Conservation (phyloP, 2,329 filamentous ascomycete species). For the Alternaria incomplexa region DNA sequence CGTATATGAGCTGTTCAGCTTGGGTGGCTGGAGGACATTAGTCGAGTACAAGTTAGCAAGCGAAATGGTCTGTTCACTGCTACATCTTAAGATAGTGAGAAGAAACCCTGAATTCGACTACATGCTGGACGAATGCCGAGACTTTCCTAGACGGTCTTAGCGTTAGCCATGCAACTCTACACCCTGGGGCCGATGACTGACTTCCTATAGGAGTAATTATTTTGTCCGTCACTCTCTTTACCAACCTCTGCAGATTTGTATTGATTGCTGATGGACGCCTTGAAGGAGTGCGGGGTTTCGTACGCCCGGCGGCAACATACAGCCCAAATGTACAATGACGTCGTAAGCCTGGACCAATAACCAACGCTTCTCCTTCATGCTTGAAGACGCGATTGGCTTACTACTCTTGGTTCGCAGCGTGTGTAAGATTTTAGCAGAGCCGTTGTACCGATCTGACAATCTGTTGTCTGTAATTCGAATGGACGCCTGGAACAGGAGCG, state of each 20-base stretch:
- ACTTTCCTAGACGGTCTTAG: slow-evolving; percentile 1
- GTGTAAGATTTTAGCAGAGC: neutral
- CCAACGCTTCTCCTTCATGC: neutral
- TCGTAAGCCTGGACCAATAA: neutral
- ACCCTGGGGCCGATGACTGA: neutral
- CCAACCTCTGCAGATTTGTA: neutral
- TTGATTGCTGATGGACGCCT: neutral
- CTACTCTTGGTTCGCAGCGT: neutral
- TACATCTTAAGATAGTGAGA: neutral
- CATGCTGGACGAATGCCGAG: neutral
- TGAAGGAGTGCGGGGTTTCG: neutral
- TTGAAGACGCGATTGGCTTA: neutral
- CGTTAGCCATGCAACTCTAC: neutral
- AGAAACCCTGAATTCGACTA: neutral
- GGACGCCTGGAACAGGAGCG: neutral
- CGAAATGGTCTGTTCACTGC: neutral
- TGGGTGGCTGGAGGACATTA: neutral
- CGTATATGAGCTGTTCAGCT: neutral
- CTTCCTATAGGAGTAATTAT: neutral
- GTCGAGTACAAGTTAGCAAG: neutral
- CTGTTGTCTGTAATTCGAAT: neutral
- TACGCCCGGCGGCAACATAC: neutral
- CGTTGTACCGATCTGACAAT: neutral
- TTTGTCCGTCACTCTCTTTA: neutral
- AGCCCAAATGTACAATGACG: neutral